phyloP scores from a whole-genome alignment of 2,329 filamentous ascomycete species.

The Huntiella bhutanensis region DNA sequence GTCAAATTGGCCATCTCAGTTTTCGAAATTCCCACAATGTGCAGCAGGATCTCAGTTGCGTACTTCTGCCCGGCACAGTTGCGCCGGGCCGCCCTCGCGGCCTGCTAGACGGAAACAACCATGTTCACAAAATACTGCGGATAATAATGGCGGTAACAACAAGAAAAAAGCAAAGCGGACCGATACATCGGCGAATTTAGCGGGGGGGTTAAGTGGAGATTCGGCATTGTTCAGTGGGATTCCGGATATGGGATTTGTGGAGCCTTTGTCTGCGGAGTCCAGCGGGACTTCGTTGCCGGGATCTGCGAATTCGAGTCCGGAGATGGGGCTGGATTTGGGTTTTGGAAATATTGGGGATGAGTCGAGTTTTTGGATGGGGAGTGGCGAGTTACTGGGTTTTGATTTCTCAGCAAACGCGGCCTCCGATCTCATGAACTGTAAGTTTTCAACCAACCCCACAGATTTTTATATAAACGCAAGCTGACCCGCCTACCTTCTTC shows the following conservation, averaged over 20 bases:
- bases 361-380: not conserved
- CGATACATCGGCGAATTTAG: not conserved
- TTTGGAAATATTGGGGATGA: constrained; percentile 2
- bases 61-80: constrained; percentile 5
- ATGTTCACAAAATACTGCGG: not conserved
- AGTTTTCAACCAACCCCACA: not conserved
- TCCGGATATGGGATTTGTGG: not conserved
- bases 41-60: not conserved
- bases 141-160: not conserved
- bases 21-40: not conserved
- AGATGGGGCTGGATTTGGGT: constrained; percentile 3
- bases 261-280: not conserved
- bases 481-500: not conserved
- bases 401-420: not conserved
- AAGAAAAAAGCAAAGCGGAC: not conserved
- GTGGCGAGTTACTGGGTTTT: not conserved
- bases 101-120: not conserved
- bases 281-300: not conserved
- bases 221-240: not conserved
- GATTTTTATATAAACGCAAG: not conserved
- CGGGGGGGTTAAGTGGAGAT: not conserved
- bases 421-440: constrained; percentile 5
- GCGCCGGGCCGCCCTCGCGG: not conserved
- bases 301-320: constrained; percentile 8
- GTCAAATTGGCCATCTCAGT: constrained; percentile 4